These are phyloP conservation scores for Aspergillus haitiensis DNA, from an alignment of 495 filamentous ascomycete genomes.

Conservation along the genomic window DNA sequence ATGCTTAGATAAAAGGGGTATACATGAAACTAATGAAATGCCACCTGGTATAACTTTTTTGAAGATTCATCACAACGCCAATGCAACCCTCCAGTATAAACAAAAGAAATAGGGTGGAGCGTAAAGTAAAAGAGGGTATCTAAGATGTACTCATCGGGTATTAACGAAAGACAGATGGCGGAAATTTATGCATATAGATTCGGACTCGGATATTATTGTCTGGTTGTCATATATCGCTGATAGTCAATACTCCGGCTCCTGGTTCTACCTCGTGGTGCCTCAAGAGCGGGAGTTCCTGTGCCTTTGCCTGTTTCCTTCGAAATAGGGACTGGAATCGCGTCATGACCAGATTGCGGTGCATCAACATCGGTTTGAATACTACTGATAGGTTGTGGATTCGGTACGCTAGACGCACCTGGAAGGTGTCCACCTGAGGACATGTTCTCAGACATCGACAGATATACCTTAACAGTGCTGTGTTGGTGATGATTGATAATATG, in stretches of 20 bases:
- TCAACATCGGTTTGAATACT: not conserved
- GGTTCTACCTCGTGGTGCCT: conserved; percentile 31
- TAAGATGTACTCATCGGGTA: conserved; percentile 6
- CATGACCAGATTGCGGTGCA: not conserved
- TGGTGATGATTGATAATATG: not conserved
- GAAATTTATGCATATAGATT: conserved; percentile 25
- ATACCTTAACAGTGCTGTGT: not conserved
- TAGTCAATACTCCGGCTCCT: conserved; percentile 36
- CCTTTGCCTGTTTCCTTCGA: not conserved
- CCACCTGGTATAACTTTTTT: conserved; percentile 6
- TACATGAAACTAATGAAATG: conserved; percentile 15
- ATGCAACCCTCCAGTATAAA: not conserved
- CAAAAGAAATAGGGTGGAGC: conserved; percentile 2
- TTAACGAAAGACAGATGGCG: conserved; percentile 22
- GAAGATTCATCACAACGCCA: conserved; percentile 5
- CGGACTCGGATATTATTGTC: conserved; percentile 21
- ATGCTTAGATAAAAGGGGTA: conserved; percentile 15
- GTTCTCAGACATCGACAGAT: not conserved
- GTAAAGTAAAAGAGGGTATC: conserved; percentile 10
- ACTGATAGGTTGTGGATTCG: not conserved
- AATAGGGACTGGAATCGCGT: not conserved
- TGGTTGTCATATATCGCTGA: conserved; percentile 27
- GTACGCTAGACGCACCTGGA: not conserved
- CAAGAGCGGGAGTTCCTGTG: conserved; percentile 7
- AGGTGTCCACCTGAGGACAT: not conserved